Conservation (phyloP, 2,329 filamentous ascomycete genomes). For the Pseudogymnoascus sp. region DNA sequence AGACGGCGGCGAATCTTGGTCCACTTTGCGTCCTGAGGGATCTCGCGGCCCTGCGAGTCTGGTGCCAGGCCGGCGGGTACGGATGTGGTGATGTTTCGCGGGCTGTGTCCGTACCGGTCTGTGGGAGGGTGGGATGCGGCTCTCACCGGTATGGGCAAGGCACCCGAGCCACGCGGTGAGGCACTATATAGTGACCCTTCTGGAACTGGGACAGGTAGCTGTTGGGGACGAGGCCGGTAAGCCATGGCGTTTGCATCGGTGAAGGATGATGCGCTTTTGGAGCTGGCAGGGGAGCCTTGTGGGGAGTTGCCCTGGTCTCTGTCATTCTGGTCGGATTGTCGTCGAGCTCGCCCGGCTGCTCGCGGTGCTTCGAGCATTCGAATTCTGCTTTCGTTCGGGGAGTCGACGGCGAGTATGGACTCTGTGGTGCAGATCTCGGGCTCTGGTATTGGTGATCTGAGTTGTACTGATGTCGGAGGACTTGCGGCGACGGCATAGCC, state of each 20-base stretch:
- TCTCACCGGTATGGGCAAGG: not conserved
- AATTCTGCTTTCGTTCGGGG: slow-evolving; percentile 2
- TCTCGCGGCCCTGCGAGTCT: slow-evolving; percentile 50
- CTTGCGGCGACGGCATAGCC: not conserved
- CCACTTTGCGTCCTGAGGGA: slow-evolving; percentile 52
- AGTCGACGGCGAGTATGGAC: slow-evolving; percentile 8
- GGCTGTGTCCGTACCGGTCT: slow-evolving; percentile 3
- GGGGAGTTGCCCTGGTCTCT: not conserved
- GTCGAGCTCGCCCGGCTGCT: not conserved
- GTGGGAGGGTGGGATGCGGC: not conserved
- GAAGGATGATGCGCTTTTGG: not conserved
- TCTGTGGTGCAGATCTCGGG: slow-evolving; percentile 12
- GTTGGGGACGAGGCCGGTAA: not conserved
- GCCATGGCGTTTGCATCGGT: not conserved
- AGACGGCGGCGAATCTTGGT: slow-evolving; percentile 50
- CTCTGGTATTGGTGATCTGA: slow-evolving; percentile 9
- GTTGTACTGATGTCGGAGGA: not conserved
- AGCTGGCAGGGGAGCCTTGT: not conserved
- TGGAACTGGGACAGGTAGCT: not conserved
- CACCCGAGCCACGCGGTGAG: slow-evolving; percentile 1
- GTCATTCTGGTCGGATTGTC: not conserved
- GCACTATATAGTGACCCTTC: not conserved
- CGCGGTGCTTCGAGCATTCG: not conserved
- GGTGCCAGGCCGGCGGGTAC: slow-evolving; percentile 38
- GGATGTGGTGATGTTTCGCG: not conserved